Base-by-base conservation (phyloP, 306 rosid species). In the Rosa lucieae region DNA sequence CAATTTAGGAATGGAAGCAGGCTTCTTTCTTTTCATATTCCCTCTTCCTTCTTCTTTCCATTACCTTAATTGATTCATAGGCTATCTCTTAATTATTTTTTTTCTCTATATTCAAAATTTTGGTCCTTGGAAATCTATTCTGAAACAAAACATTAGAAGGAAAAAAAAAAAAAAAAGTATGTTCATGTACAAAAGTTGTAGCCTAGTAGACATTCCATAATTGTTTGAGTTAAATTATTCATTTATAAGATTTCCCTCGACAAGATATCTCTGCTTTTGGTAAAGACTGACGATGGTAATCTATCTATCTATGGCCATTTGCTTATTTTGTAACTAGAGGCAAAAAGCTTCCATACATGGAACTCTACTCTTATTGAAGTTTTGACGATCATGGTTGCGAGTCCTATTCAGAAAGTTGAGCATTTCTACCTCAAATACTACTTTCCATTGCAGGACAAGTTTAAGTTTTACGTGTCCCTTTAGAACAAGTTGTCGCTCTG, bases 1-100 rank as follows among this genome's bases (percentile, higher is more conserved):
- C 14, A 58, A 44, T 52, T 75, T 75, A n/a, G 81, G 52, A 67
- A 71, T 23, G 73, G 73, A 55, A 74, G 81, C 78, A 56, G 61
- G 74, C 79, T 73, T 40, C 14, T 48, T 81, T 73, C 61, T 8
- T 21, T 61, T 59, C 84, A 40, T 39, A 62, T 59, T 63, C 70
- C 29, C 1, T 37, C 23, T 2, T 56, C 47, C 10, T 61, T 47
- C 47, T 20, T 55, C 52, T 5, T 48, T 35, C 32, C 29, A 3
- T 68, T 58, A 0, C n/a, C 29, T 40, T 35, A 32, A 76, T 48
- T 55, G 62, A 70, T 79, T 82, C 74, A 75, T 82, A 70, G 78
- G 56, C 56, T 47, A 81, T 86, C 82, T 83, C 77, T 83, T 86
- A 73, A 89, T 77, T 89, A n/a, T 84, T 74, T 55, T 77, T 37